Conservation (phyloP, 345 rosid species). For the Eucalyptus paniculata region DNA sequence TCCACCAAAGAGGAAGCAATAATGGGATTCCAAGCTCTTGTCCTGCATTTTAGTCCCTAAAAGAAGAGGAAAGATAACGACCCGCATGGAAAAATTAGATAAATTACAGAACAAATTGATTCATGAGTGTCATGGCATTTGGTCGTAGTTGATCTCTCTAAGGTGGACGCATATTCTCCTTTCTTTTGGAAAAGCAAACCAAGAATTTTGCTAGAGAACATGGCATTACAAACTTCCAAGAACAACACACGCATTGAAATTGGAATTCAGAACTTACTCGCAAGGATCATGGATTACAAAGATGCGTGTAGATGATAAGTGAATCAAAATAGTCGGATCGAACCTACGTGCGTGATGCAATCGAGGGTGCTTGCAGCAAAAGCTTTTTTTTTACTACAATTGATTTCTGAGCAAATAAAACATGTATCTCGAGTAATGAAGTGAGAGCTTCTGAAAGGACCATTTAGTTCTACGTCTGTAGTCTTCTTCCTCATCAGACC, state of each 20-base stretch:
- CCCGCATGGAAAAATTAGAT: not conserved
- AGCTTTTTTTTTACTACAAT: not conserved
- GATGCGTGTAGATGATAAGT: not conserved
- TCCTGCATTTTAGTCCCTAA: constrained; percentile 22
- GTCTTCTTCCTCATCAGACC: not conserved
- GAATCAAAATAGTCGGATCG: not conserved
- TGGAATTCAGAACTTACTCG: not conserved
- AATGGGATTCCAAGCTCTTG: constrained; percentile 43
- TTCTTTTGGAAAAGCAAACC: constrained; percentile 68
- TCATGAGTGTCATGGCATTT: not conserved
- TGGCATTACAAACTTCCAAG: not conserved
- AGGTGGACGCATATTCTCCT: constrained; percentile 85
- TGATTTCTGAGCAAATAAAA: not conserved
- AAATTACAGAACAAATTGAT: not conserved
- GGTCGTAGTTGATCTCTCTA: constrained; percentile 69
- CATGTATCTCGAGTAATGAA: too few species aligned
- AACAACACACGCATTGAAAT: not conserved
- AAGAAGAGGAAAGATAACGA: not conserved
- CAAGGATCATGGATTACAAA: not conserved
- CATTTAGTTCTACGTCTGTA: not conserved
- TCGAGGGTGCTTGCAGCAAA: not conserved
- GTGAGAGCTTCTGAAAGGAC: not conserved
- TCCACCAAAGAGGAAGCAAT: constrained; percentile 65
- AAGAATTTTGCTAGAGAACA: constrained; percentile 6
- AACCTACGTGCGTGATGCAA: not conserved